Evolutionary conservation across 441 rosid genomes (phyloP), one percentile per base, ranked within the genome.

Genomic region (Gossypium davidsonii): DNA sequence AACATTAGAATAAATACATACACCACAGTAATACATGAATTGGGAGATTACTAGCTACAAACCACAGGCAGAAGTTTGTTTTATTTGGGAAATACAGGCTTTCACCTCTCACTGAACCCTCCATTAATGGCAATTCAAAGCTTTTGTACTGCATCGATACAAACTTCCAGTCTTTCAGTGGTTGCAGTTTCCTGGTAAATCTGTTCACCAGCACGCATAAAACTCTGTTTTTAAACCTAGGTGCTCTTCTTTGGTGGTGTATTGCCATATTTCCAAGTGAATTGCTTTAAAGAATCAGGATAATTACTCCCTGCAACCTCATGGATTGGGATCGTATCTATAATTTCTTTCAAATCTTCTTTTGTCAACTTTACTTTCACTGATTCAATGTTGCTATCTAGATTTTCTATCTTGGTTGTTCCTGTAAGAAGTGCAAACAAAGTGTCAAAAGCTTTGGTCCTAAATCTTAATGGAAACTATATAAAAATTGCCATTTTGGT

Each of bases 321-420:
- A 25, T 57, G 26, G n/a, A 57, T 11, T 5, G 34, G 15, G 4
- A 82, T 79, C 28, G 73, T 83, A 62, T 78, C 79, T 2, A 60
- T 67, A 7, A 83, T 78, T 58, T 82, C 84, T 74, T 74, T 80
- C 70, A 68, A n/a, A 15, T 75, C 65, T 15, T 78, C 76, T 74
- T 56, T 68, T 3, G 77, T 72, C 11, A 80, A 76, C 59, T 77
- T 83, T 68, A 82, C 73, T 20, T 53, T 17, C 62, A 83, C 7
- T 1, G 85, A 75, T 2, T 83, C 79, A 14, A 82, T 74, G 48
- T 82, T 82, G 31, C 64, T 71, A n/a, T 73, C 79, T 17, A 77
- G 70, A 61, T 79, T 77, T 37, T 79, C 77, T 0, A 70, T 75
- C 74, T 82, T 79, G 3, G 83, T 82, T 56, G 85, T 82, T 23